Percentiles rank a stretch among this genome's conserved stretches.
Conservation (phyloP, 2,329 filamentous ascomycete genomes). For the Cordyceps pruinosa region DNA sequence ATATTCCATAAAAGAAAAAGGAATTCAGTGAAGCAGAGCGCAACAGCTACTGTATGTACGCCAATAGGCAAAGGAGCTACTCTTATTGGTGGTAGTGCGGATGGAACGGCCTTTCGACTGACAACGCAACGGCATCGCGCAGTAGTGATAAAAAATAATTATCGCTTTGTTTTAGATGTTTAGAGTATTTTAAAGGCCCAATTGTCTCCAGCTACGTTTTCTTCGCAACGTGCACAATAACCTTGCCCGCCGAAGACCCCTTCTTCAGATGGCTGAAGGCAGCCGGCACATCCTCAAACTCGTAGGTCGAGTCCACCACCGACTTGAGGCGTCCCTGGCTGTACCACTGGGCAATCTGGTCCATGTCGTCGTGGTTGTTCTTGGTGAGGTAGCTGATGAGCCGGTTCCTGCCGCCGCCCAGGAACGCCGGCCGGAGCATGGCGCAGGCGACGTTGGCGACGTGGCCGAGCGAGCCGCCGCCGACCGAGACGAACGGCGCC, state of each 20-base stretch:
- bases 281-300: slow-evolving; percentile 47
- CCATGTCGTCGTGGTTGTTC: slow-evolving; percentile 39
- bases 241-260: slow-evolving; percentile 53
- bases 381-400: slow-evolving; percentile 34
- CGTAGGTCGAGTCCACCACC: slow-evolving; percentile 47
- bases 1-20: too few species aligned
- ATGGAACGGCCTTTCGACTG: background rate
- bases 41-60: too few species aligned
- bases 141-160: background rate
- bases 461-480: slow-evolving; percentile 28
- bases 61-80: background rate
- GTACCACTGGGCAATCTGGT: slow-evolving; percentile 47
- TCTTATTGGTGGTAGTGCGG: background rate
- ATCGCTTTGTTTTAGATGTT: background rate
- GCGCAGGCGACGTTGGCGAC: slow-evolving; percentile 20
- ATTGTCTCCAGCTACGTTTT: background rate
- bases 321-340: slow-evolving; percentile 50
- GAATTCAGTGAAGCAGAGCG: too few species aligned
- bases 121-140: background rate
- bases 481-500: slow-evolving; percentile 46
- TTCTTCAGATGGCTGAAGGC: slow-evolving; percentile 54
- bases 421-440: slow-evolving; percentile 25
- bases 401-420: slow-evolving; percentile 35
- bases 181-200: background rate
- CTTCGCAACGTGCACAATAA: slow-evolving; percentile 33